These are phyloP conservation scores for Talaromyces sp. DNA, from an alignment of 2,329 filamentous ascomycete genomes.

Conservation along the genomic window DNA sequence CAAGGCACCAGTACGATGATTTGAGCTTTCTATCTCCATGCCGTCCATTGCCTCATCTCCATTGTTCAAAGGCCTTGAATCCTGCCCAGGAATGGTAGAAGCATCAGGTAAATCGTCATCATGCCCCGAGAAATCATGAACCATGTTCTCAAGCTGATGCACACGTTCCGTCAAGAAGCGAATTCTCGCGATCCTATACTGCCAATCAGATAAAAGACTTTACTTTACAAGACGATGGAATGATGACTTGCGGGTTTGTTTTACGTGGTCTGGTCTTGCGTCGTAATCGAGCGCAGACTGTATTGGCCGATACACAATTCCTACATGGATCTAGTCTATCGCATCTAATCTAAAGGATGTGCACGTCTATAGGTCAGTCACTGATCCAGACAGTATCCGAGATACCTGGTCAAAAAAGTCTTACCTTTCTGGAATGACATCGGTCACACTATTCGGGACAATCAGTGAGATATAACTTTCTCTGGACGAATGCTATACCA, in stretches of 20 bases:
- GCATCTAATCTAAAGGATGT: constrained; percentile 24
- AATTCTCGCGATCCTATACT: not conserved
- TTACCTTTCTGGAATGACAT: constrained; percentile 10
- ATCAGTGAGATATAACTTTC: not conserved
- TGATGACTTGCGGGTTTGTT: not conserved
- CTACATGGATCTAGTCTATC: constrained; percentile 25
- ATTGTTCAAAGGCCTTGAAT: not conserved
- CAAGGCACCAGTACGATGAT: not conserved
- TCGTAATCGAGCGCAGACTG: constrained; percentile 22
- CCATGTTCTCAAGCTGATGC: constrained; percentile 6
- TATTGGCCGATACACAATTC: constrained; percentile 26
- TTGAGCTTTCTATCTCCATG: no score
- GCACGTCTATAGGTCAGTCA: not conserved
- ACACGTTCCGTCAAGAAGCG: not conserved
- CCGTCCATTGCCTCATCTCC: not conserved
- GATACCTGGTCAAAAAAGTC: not conserved
- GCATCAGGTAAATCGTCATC: not conserved
- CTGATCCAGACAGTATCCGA: not conserved
- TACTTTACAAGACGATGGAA: not conserved
- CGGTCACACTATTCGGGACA: constrained; percentile 8
- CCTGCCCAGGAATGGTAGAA: not conserved
- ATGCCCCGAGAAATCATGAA: not conserved
- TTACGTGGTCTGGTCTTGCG: not conserved
- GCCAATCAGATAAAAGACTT: not conserved
- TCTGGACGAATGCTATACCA: no score